Percentiles rank a stretch among this genome's conserved stretches.
Evolutionary conservation across 306 rosid species (phyloP).

Genomic region (Cicer yamashitae): DNA sequence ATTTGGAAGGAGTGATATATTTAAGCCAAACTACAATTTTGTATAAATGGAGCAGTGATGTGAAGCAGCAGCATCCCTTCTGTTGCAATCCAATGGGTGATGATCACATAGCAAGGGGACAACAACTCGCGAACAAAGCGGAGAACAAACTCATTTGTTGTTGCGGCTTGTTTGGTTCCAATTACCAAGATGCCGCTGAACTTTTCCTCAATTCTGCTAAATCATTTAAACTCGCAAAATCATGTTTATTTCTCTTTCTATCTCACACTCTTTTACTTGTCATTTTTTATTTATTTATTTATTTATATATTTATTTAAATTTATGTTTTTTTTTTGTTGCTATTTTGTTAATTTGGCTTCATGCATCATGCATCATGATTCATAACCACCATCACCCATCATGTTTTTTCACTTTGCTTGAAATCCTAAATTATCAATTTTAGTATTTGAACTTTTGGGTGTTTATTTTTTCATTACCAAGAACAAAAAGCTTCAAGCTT

Average conservation of each 20-base stretch:
- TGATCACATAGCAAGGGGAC: slow-evolving; percentile 49
- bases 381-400: neutral
- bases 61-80: neutral
- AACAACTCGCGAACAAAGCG: slow-evolving; percentile 53
- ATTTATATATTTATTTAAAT: too few species aligned
- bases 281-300: neutral
- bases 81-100: slow-evolving; percentile 46
- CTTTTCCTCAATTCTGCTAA: slow-evolving; percentile 56
- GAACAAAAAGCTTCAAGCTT: neutral
- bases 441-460: slow-evolving; percentile 14
- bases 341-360: neutral
- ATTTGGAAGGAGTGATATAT: too few species aligned
- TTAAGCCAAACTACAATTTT: neutral
- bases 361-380: slow-evolving; percentile 2
- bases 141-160: slow-evolving; percentile 52
- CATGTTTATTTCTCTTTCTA: slow-evolving; percentile 39
- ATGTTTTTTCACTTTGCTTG: slow-evolving; percentile 26
- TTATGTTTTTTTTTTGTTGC: too few species aligned
- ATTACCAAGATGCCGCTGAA: slow-evolving; percentile 58
- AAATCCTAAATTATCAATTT: neutral
- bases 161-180: slow-evolving; percentile 51
- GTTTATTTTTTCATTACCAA: neutral
- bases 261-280: neutral
- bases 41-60: neutral
- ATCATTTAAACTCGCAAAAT: slow-evolving; percentile 64